Conservation (phyloP, 768 basidiomycete species). For the Royoungia palumana region DNA sequence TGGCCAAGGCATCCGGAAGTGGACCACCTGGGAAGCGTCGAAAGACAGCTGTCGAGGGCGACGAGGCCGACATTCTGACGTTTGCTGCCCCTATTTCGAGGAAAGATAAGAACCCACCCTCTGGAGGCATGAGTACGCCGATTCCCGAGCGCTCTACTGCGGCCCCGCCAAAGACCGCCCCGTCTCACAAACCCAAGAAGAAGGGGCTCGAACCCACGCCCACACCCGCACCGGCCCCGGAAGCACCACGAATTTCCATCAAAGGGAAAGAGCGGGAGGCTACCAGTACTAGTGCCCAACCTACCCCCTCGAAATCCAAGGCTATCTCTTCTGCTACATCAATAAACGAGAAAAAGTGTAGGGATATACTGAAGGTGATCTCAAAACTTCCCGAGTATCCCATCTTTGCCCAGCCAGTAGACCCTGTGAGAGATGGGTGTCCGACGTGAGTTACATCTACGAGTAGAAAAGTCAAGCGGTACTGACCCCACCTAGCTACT, state of each 20-base stretch:
- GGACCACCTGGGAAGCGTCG: conserved; percentile 54
- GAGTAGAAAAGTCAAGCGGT: background rate
- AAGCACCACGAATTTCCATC: conserved; percentile 40
- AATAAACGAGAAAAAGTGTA: conserved; percentile 82
- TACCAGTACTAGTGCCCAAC: conserved; percentile 23
- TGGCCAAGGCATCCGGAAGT: conserved; percentile 36
- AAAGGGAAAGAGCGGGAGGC: conserved; percentile 79
- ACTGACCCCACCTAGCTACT: conserved; percentile 55
- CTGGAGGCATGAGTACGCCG: conserved; percentile 42
- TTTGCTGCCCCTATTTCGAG: conserved; percentile 58
- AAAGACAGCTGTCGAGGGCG: conserved; percentile 44
- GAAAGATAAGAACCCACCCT: conserved; percentile 39
- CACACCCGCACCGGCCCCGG: conserved; percentile 14
- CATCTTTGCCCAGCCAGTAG: conserved; percentile 81
- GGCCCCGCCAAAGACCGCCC: conserved; percentile 25
- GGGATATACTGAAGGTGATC: conserved; percentile 60
- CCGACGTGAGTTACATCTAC: conserved; percentile 66
- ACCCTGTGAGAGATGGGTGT: conserved; percentile 79
- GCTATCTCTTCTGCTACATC: conserved; percentile 42
- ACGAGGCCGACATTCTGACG: conserved; percentile 59
- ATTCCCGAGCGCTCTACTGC: conserved; percentile 34
- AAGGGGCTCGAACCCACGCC: conserved; percentile 33
- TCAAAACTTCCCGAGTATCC: conserved; percentile 60
- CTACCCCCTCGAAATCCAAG: conserved; percentile 40
- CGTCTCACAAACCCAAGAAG: conserved; percentile 41